These are phyloP conservation scores for Wallacemonas sp. DNA, from an alignment of 208 protist species.

Conservation along the genomic window DNA sequence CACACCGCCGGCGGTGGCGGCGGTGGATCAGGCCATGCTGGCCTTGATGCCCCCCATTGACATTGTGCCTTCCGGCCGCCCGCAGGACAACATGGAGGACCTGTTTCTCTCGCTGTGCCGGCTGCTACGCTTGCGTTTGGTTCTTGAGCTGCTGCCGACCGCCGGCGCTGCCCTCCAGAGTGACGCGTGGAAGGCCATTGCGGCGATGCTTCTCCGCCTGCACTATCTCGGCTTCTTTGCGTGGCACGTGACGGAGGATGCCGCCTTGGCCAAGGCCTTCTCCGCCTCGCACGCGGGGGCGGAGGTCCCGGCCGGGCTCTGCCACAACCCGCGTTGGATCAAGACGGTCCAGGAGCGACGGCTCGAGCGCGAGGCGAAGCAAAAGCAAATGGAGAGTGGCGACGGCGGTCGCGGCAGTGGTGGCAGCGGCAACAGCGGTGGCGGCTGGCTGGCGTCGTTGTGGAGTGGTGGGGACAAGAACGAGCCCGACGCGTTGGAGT, in stretches of 20 bases:
- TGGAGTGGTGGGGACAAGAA: constrained; percentile 24
- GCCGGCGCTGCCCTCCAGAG: constrained; percentile 27
- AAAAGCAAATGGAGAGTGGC: no score
- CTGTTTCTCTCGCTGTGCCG: constrained; percentile 37
- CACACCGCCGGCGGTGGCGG: constrained; percentile 20
- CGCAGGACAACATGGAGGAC: constrained; percentile 32
- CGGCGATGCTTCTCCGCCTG: constrained; percentile 36
- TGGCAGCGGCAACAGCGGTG: constrained; percentile 12
- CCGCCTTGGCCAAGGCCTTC: neutral
- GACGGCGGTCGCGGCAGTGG: constrained; percentile 7
- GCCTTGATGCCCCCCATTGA: constrained; percentile 29
- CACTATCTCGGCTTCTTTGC: constrained; percentile 45
- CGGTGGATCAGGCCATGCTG: constrained; percentile 43
- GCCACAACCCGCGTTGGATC: constrained; percentile 5
- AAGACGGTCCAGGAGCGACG: constrained; percentile 14
- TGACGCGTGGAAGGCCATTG: constrained; percentile 40
- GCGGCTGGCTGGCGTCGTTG: constrained; percentile 59
- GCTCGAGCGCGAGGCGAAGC: constrained; percentile 27
- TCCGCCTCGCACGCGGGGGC: neutral
- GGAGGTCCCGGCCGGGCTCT: neutral
- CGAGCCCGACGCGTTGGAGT: constrained; percentile 22
- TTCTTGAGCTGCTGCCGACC: constrained; percentile 42
- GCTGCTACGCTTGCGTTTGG: constrained; percentile 41
- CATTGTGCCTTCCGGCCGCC: constrained; percentile 28
- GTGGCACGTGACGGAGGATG: neutral